phyloP scores from a whole-genome alignment of 2,329 filamentous ascomycete genomes.

The Colletotrichum sp. region DNA sequence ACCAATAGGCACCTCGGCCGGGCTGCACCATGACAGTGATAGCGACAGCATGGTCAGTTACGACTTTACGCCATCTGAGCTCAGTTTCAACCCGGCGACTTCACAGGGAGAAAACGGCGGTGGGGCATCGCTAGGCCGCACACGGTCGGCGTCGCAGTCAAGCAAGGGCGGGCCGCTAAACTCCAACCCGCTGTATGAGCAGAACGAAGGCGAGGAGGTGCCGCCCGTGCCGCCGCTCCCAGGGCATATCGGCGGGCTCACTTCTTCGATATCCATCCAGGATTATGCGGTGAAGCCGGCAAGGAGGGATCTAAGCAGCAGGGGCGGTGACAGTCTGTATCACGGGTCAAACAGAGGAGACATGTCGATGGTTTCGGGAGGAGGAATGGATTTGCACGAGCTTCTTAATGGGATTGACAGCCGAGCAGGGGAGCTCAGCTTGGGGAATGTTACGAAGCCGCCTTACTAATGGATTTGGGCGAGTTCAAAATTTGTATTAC shows the following conservation, averaged over 20 bases:
- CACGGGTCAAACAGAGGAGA: conserved; percentile 13
- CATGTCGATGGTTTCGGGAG: conserved; percentile 37
- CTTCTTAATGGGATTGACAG: conserved; percentile 57
- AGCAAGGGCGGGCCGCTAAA: conserved; percentile 45
- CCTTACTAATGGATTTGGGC: conserved; percentile 44
- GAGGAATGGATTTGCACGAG: conserved; percentile 52
- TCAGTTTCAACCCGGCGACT: conserved; percentile 59
- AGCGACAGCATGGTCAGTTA: conserved; percentile 76
- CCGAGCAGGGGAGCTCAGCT: conserved; percentile 46
- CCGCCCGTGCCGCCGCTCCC: conserved; percentile 63
- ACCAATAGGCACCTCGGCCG: conserved; percentile 41
- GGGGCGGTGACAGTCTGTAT: conserved; percentile 41
- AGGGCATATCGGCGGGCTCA: conserved; percentile 36
- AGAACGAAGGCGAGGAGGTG: conserved; percentile 42
- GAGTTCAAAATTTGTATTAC: conserved; percentile 13
- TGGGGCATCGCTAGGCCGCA: conserved; percentile 28
- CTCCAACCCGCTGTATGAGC: conserved; percentile 45
- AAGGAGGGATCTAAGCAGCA: conserved; percentile 45
- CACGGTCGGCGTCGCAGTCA: conserved; percentile 38
- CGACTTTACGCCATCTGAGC: conserved; percentile 70
- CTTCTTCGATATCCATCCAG: conserved; percentile 35
- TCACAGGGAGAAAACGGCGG: conserved; percentile 29
- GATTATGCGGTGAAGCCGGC: conserved; percentile 39
- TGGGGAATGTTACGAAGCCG: conserved; percentile 52
- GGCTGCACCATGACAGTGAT: conserved; percentile 56